These are phyloP conservation scores for Chrysosporium queenslandicum DNA, from an alignment of 2,329 filamentous ascomycete genomes.

Conservation along the genomic window DNA sequence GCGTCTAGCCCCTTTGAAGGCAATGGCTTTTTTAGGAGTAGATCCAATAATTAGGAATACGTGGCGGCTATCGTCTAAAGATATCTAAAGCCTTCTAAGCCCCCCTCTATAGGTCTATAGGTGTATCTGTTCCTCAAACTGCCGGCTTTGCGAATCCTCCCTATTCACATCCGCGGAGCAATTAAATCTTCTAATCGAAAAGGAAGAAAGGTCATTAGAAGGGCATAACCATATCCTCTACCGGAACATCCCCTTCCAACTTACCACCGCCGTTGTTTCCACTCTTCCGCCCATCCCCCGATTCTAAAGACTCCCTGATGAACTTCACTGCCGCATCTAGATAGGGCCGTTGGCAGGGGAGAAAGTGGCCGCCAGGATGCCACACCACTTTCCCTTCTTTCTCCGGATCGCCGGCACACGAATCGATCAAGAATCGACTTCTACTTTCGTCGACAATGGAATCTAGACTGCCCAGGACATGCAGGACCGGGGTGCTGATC, in stretches of 20 bases:
- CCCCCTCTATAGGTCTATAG: neutral
- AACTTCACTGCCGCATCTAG: conserved; percentile 65
- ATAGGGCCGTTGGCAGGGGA: conserved; percentile 75
- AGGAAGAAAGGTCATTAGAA: conserved; percentile 37
- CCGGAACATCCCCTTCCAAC: conserved; percentile 44
- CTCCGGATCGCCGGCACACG: conserved; percentile 48
- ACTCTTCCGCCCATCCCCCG: conserved; percentile 19
- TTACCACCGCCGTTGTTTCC: conserved; percentile 8
- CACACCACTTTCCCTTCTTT: conserved; percentile 48
- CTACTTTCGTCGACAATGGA: conserved; percentile 74
- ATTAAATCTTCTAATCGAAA: neutral
- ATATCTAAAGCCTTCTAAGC: neutral
- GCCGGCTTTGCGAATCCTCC: neutral
- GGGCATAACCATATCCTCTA: conserved; percentile 59
- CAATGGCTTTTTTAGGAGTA: neutral
- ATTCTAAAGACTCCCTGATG: conserved; percentile 47
- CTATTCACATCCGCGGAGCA: conserved; percentile 2
- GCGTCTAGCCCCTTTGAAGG: neutral
- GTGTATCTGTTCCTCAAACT: neutral
- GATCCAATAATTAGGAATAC: neutral
- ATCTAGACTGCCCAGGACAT: conserved; percentile 75
- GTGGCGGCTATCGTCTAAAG: neutral
- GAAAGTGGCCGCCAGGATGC: conserved; percentile 83
- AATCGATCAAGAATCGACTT: conserved; percentile 57
- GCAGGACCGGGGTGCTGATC: conserved; percentile 66